These are phyloP conservation scores for Pulveroboletus ravenelii DNA, from an alignment of 768 basidiomycete species.

Conservation along the genomic window DNA sequence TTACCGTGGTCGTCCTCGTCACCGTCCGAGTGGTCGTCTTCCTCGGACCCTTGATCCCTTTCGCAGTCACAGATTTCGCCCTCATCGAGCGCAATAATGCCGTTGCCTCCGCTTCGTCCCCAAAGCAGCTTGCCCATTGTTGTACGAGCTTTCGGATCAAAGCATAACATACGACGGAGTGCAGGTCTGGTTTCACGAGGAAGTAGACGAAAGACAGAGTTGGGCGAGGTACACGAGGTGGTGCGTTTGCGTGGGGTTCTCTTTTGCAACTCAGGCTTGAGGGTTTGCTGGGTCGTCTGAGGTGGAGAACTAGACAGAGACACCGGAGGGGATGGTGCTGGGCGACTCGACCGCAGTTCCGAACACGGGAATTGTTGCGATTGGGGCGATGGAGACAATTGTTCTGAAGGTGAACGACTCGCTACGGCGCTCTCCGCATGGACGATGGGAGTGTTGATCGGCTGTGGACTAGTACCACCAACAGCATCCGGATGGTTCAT, in stretches of 20 bases:
- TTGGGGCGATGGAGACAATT: neutral
- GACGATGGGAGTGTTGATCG: neutral
- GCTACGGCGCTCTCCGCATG: neutral
- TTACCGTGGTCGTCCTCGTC: conserved; percentile 36
- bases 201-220: conserved; percentile 93
- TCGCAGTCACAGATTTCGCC: conserved; percentile 65
- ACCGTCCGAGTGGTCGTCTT: conserved; percentile 31
- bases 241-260: conserved; percentile 18
- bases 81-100: conserved; percentile 47
- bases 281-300: conserved; percentile 14
- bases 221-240: conserved; percentile 35
- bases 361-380: conserved; percentile 13
- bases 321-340: conserved; percentile 22
- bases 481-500: neutral
- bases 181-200: conserved; percentile 90
- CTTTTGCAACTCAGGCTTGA: conserved; percentile 46
- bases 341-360: conserved; percentile 20
- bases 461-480: conserved; percentile 2
- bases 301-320: conserved; percentile 9
- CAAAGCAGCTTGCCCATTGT: conserved; percentile 89
- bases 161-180: conserved; percentile 88
- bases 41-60: conserved; percentile 24
- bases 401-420: conserved; percentile 3
- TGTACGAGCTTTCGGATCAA: conserved; percentile 85
- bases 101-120: conserved; percentile 69